A percentile compares a stretch with the other conserved stretches of the same genome.
Conservation (phyloP, 495 filamentous ascomycete species). For the Penicillium canescens region DNA sequence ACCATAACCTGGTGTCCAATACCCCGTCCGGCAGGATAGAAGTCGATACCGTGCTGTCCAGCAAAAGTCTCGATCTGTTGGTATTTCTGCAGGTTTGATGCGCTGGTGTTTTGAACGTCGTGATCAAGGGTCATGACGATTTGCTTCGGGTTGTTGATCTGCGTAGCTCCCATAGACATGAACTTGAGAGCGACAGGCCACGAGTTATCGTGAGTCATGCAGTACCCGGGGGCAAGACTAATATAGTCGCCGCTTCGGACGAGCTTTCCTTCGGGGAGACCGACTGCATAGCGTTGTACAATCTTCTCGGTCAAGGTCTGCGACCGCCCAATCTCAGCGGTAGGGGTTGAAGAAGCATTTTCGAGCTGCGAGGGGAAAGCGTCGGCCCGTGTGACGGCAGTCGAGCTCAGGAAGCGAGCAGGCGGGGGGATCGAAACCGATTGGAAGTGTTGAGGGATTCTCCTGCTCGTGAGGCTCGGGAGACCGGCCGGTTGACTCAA, state of each 20-base stretch:
- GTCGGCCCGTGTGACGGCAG: neutral
- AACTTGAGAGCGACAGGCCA: conserved; percentile 87
- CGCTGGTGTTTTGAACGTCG: conserved; percentile 86
- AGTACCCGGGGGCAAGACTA: conserved; percentile 67
- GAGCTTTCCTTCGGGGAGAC: conserved; percentile 68
- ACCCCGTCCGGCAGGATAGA: conserved; percentile 80
- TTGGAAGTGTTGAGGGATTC: conserved; percentile 3
- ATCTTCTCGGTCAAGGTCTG: conserved; percentile 95
- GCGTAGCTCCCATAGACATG: conserved; percentile 81
- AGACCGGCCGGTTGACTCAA: neutral
- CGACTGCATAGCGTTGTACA: conserved; percentile 74
- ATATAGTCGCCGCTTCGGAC: conserved; percentile 83
- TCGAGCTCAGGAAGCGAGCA: conserved; percentile 1
- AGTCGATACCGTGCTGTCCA: conserved; percentile 73
- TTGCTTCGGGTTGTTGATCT: conserved; percentile 70
- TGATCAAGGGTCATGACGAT: conserved; percentile 92
- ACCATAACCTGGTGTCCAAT: conserved; percentile 93
- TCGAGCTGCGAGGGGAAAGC: conserved; percentile 2
- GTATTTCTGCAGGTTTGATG: conserved; percentile 84
- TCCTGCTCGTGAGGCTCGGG: neutral
- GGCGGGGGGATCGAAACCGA: neutral
- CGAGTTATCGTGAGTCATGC: conserved; percentile 94
- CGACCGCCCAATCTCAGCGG: neutral
- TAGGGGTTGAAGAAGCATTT: neutral
- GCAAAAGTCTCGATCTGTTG: conserved; percentile 85